A percentile compares a stretch with the other conserved stretches of the same genome.
These are phyloP conservation scores for Pachysandra terminalis DNA, from an alignment of 164 flowering plant genomes.

Conservation along the genomic window DNA sequence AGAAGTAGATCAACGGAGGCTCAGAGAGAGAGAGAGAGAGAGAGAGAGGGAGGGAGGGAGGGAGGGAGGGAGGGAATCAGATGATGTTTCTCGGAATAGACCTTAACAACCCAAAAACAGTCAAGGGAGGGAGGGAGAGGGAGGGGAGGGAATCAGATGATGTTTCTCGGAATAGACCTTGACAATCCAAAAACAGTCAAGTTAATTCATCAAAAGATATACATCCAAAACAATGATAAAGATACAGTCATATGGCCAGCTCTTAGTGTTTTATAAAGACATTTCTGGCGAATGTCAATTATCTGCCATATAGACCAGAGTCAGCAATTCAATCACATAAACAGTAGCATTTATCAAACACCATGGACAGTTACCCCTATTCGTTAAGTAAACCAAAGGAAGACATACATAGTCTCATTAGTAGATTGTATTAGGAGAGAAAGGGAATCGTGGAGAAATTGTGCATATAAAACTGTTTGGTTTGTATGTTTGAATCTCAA, in stretches of 20 bases:
- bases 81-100: too few species aligned
- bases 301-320: slow-evolving; percentile 51
- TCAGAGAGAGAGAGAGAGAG: too few species aligned
- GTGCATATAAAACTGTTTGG: not conserved
- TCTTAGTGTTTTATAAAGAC: slow-evolving; percentile 79
- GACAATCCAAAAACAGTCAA: too few species aligned
- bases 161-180: too few species aligned
- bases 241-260: slow-evolving; percentile 89
- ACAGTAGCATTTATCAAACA: not conserved
- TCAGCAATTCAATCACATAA: slow-evolving; percentile 11
- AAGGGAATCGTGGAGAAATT: not conserved
- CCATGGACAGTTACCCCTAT: not conserved
- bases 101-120: too few species aligned
- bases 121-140: too few species aligned
- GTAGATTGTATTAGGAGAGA: not conserved
- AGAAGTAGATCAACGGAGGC: too few species aligned
- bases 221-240: slow-evolving; percentile 21
- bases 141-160: too few species aligned
- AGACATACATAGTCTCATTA: not conserved
- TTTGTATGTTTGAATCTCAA: too few species aligned
- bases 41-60: too few species aligned
- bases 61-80: too few species aligned
- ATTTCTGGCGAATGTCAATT: slow-evolving; percentile 61
- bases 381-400: not conserved
- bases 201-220: not conserved